phyloP scores from a whole-genome alignment of 306 rosid species.

The Astragalus membranaceus region DNA sequence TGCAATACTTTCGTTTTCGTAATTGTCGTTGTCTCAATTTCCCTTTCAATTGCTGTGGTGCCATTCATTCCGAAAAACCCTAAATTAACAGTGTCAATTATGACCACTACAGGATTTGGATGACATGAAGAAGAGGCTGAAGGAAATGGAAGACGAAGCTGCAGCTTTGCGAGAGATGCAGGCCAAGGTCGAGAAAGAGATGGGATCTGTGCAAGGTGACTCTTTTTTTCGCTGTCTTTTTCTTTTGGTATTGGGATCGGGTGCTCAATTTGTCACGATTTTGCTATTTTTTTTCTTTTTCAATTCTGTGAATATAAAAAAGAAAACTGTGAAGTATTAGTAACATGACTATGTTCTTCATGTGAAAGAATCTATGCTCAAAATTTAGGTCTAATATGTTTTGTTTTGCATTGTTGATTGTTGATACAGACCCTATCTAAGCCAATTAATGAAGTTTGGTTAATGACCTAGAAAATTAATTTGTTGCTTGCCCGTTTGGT shows the following conservation, averaged over 20 bases:
- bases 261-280: not conserved
- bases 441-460: not conserved
- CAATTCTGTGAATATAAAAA: not conserved
- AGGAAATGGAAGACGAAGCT: slow-evolving; percentile 73
- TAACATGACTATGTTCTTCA: not conserved
- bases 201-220: slow-evolving; percentile 55
- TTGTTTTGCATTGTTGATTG: not conserved
- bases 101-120: slow-evolving; percentile 37
- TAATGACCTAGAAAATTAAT: not conserved
- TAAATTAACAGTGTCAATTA: not conserved
- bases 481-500: slow-evolving; percentile 3
- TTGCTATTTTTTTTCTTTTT: not conserved
- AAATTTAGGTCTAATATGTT: not conserved
- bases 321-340: not conserved
- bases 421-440: not conserved
- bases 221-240: not conserved
- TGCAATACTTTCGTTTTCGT: not conserved
- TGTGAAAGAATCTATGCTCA: not conserved
- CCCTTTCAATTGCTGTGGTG: not conserved
- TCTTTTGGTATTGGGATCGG: not conserved
- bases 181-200: slow-evolving; percentile 60
- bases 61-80: slow-evolving; percentile 21
- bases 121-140: slow-evolving; percentile 63
- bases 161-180: slow-evolving; percentile 74
- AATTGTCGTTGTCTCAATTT: not conserved